These are phyloP conservation scores for Singerocomus inundabilis DNA, from an alignment of 1,284 basidiomycete species.

Conservation along the genomic window DNA sequence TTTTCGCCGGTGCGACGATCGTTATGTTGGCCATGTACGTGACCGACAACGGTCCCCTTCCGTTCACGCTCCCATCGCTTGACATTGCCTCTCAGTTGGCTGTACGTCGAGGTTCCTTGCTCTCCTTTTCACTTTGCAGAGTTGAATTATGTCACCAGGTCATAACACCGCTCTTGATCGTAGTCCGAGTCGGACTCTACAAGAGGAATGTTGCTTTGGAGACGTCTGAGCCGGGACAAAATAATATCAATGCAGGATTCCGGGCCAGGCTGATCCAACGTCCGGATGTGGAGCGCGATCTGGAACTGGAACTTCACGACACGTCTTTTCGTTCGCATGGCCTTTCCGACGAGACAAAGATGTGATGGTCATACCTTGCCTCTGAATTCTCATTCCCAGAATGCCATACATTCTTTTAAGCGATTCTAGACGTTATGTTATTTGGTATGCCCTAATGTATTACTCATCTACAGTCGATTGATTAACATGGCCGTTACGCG, in stretches of 20 bases:
- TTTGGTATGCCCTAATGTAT: background rate
- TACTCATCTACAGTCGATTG: too few relatives aligned
- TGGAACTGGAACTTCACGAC: constrained; percentile 5
- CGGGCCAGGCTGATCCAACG: background rate
- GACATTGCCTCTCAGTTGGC: constrained; percentile 18
- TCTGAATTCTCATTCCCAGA: background rate
- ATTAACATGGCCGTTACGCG: too few relatives aligned
- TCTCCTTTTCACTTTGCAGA: background rate
- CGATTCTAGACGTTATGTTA: too few relatives aligned
- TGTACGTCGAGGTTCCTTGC: too few relatives aligned
- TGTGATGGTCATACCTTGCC: background rate
- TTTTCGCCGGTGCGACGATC: constrained; percentile 17
- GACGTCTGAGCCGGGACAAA: background rate
- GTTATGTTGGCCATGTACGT: constrained; percentile 16
- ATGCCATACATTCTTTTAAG: background rate
- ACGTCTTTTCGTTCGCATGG: background rate
- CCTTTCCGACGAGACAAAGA: background rate
- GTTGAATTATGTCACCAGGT: constrained; percentile 2
- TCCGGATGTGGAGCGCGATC: background rate
- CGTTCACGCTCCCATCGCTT: constrained; percentile 15
- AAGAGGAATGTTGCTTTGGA: background rate
- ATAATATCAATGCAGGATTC: background rate
- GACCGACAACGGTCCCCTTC: constrained; percentile 13
- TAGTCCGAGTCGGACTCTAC: constrained; percentile 15
- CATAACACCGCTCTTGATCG: constrained; percentile 18